These are phyloP conservation scores for Mycosarcoma maydis DNA, from an alignment of 1,284 basidiomycete species.

Conservation along the genomic window DNA sequence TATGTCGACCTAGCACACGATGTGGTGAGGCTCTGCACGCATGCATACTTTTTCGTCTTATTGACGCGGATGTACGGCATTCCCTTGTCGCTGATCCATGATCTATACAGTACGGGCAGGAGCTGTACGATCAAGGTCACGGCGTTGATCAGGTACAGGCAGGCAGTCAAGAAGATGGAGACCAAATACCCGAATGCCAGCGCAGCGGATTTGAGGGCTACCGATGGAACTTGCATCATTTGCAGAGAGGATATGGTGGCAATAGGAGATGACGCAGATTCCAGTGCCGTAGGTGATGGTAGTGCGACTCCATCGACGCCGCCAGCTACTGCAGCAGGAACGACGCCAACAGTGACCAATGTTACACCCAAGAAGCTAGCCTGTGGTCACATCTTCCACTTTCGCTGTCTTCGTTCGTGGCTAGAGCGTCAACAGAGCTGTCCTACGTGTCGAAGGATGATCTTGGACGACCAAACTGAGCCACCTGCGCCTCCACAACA, in stretches of 20 bases:
- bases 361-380: constrained; percentile 94
- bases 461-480: constrained; percentile 73
- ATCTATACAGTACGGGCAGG: constrained; percentile 92
- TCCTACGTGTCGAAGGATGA: constrained; percentile 93
- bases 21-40: constrained; percentile 89
- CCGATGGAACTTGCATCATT: constrained; percentile 94
- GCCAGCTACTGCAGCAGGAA: not conserved
- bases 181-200: constrained; percentile 93
- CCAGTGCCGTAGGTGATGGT: not conserved
- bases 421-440: constrained; percentile 91
- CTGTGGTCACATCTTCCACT: constrained; percentile 98
- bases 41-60: constrained; percentile 85
- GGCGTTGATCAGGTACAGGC: constrained; percentile 87
- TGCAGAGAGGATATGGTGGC: constrained; percentile 92
- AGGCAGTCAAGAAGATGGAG: constrained; percentile 96
- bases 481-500: constrained; percentile 24
- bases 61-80: constrained; percentile 94
- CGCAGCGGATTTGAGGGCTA: constrained; percentile 81
- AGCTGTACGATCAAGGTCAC: constrained; percentile 87
- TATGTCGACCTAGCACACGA: constrained; percentile 89
- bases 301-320: not conserved
- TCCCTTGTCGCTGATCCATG: constrained; percentile 93
- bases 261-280: not conserved
- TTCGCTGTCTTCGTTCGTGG: constrained; percentile 96
- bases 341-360: constrained; percentile 70